Percentiles rank a stretch among this genome's conserved stretches.
Evolutionary conservation across 345 rosid genomes (phyloP).

Genomic region (Balakata baccata): DNA sequence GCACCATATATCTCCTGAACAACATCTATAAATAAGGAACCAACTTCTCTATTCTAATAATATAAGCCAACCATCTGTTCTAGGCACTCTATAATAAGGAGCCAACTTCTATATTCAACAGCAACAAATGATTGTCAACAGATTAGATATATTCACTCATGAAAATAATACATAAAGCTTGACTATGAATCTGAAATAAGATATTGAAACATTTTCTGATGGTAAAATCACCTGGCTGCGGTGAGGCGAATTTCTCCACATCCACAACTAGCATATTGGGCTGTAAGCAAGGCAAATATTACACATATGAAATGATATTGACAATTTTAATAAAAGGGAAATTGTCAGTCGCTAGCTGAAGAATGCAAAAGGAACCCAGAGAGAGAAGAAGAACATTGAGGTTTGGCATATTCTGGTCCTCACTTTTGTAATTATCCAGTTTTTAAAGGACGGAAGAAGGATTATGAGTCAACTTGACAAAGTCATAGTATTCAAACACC

Average conservation of each 20-base stretch:
- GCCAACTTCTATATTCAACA: not conserved
- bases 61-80: not conserved
- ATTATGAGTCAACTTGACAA: not conserved
- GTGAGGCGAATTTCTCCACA: slow-evolving; percentile 70
- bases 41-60: not conserved
- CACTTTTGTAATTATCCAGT: not conserved
- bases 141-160: not conserved
- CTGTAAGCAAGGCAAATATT: slow-evolving; percentile 39
- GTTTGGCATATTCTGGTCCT: not conserved
- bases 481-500: not conserved
- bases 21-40: slow-evolving; percentile 1
- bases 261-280: slow-evolving; percentile 98
- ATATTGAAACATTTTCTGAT: not conserved
- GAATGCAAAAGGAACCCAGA: not conserved
- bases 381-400: not conserved
- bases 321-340: not conserved
- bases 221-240: slow-evolving; percentile 47
- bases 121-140: not conserved
- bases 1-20: not conserved
- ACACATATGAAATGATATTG: not conserved
- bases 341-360: not conserved
- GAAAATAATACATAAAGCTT: not conserved
- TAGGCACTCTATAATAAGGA: not conserved
- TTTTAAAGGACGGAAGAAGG: not conserved
- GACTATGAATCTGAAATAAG: not conserved